phyloP scores from a whole-genome alignment of 305 asterid species.

The Fraxinus albicans region DNA sequence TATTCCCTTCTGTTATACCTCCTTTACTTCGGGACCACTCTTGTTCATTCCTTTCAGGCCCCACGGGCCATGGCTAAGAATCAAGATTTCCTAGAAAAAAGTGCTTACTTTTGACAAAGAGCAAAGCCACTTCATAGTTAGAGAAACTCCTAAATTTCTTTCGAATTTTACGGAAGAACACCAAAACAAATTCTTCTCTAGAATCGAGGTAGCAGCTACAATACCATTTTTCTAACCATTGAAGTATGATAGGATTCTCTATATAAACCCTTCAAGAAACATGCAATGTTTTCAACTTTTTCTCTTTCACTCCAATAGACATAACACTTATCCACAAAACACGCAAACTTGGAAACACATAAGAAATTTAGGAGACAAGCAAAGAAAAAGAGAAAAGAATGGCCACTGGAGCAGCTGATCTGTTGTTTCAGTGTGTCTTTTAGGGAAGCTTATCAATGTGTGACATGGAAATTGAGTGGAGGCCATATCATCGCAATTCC shows the following conservation, averaged over 20 bases:
- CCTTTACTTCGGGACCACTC: background rate
- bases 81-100: slow-evolving; percentile 1
- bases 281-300: slow-evolving; percentile 2
- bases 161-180: background rate
- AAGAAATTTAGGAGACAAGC: background rate
- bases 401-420: slow-evolving; percentile 30
- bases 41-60: background rate
- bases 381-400: background rate
- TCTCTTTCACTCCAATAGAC: background rate
- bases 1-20: background rate
- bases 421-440: slow-evolving; percentile 27
- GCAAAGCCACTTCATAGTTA: background rate
- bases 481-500: slow-evolving; percentile 38
- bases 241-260: background rate
- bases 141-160: slow-evolving; percentile 5
- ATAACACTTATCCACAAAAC: background rate
- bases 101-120: background rate
- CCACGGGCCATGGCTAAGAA: background rate
- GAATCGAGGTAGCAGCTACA: background rate
- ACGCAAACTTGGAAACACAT: background rate
- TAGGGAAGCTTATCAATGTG: slow-evolving; percentile 36
- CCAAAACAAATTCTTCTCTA: background rate
- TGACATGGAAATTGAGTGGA: slow-evolving; percentile 29
- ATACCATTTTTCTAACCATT: background rate
- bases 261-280: background rate